Evolutionary conservation across 345 rosid genomes (phyloP).

Genomic region (Pistacia vera): DNA sequence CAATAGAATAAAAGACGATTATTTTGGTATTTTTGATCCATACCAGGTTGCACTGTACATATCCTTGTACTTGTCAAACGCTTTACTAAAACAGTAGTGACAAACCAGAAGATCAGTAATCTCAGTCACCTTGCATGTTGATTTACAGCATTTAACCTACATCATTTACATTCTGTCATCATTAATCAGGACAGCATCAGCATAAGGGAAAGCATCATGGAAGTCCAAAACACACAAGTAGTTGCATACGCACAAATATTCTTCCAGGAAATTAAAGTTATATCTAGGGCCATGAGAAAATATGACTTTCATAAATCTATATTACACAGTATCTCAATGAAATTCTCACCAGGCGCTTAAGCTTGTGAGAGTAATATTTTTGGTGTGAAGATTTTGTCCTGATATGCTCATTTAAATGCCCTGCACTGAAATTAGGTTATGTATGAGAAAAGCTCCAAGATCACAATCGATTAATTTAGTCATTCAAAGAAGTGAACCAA

Average conservation of each 20-base stretch:
- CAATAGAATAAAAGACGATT: background rate
- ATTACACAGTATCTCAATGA: background rate
- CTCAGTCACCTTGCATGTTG: constrained; percentile 65
- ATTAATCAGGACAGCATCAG: background rate
- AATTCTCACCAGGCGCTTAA: constrained; percentile 58
- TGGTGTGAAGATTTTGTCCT: constrained; percentile 44
- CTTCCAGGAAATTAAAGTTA: background rate
- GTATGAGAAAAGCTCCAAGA: constrained; percentile 16
- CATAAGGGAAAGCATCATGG: background rate
- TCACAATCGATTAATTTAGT: background rate
- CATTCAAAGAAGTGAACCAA: background rate
- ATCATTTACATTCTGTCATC: constrained; percentile 8
- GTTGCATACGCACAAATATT: background rate
- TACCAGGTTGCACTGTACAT: constrained; percentile 76
- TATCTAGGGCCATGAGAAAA: background rate
- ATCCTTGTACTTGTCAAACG: constrained; percentile 71
- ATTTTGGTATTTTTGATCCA: constrained; percentile 7
- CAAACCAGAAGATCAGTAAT: constrained; percentile 68
- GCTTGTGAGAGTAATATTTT: constrained; percentile 70
- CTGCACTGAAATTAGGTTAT: constrained; percentile 50
- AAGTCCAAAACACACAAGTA: background rate
- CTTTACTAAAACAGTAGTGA: constrained; percentile 69
- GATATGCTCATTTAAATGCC: constrained; percentile 74
- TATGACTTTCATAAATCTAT: constrained; percentile 1
- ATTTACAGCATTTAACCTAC: constrained; percentile 80